Evolutionary conservation across 2,329 filamentous ascomycete genomes (phyloP).

Genomic region (Calonectria leucothoes): DNA sequence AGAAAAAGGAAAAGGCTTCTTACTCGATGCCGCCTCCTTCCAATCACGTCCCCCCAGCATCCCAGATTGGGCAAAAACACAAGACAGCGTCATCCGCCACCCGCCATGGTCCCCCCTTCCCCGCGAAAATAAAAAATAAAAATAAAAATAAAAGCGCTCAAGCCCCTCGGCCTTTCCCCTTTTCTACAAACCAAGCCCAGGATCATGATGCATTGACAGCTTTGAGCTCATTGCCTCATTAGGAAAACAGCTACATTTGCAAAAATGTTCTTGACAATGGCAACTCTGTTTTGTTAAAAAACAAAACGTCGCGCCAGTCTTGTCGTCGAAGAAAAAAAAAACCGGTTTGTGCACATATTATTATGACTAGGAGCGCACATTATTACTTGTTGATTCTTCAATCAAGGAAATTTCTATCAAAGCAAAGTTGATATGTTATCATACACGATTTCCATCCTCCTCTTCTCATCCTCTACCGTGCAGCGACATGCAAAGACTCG

Average conservation of each 20-base stretch:
- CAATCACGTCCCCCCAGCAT: conserved; percentile 16
- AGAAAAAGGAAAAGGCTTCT: conserved; percentile 4
- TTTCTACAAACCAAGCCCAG: conserved; percentile 22
- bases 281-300: background rate
- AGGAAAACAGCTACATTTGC: conserved; percentile 10
- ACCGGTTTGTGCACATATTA: background rate
- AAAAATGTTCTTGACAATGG: background rate
- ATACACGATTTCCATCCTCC: conserved; percentile 21
- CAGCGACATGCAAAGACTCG: conserved; percentile 11
- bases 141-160: conserved; percentile 44
- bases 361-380: background rate
- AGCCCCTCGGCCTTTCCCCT: conserved; percentile 20
- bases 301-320: background rate
- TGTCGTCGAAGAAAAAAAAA: background rate
- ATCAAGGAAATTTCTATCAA: conserved; percentile 19
- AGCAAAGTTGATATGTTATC: conserved; percentile 19
- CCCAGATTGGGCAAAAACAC: conserved; percentile 19
- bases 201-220: conserved; percentile 15
- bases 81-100: background rate
- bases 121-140: background rate
- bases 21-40: background rate
- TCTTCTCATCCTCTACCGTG: background rate
- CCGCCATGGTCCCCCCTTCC: background rate
- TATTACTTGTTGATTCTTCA: background rate
- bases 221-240: conserved; percentile 27